Percentiles rank a stretch among this genome's conserved stretches.
Evolutionary conservation across 2,329 filamentous ascomycete genomes (phyloP).

Genomic region (Claviceps paspali): DNA sequence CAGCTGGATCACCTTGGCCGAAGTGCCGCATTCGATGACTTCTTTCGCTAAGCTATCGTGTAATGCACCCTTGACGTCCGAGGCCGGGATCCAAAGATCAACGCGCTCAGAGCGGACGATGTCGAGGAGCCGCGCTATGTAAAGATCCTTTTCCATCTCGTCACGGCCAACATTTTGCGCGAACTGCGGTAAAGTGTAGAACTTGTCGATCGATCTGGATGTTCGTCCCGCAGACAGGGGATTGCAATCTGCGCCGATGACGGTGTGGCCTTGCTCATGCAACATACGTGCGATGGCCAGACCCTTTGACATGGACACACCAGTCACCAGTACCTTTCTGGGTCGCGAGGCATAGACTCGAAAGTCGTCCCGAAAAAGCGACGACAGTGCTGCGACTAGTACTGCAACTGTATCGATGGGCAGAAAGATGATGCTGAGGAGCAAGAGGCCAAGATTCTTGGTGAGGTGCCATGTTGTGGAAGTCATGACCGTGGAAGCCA

Average conservation of each 20-base stretch:
- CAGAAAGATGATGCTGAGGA: constrained; percentile 23
- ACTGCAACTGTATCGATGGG: constrained; percentile 34
- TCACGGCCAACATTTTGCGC: constrained; percentile 3
- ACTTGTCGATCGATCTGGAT: constrained; percentile 39
- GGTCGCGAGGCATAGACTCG: constrained; percentile 4
- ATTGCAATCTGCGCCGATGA: constrained; percentile 55
- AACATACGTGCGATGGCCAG: constrained; percentile 51
- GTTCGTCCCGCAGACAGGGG: constrained; percentile 37
- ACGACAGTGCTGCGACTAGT: constrained; percentile 2
- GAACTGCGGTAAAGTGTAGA: constrained; percentile 29
- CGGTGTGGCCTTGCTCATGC: constrained; percentile 47
- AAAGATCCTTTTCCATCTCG: constrained; percentile 23
- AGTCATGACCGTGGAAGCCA: constrained; percentile 1
- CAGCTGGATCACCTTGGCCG: constrained; percentile 50
- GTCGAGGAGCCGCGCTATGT: constrained; percentile 40
- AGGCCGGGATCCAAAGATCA: constrained; percentile 61
- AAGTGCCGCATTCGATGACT: constrained; percentile 38
- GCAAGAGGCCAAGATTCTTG: constrained; percentile 12
- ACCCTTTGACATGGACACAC: constrained; percentile 58
- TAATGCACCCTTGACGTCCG: constrained; percentile 47
- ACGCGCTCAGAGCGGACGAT: constrained; percentile 45
- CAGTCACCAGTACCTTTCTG: constrained; percentile 51
- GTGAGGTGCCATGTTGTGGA: constrained; percentile 7
- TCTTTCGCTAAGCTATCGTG: constrained; percentile 54
- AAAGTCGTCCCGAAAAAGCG: background rate